Evolutionary conservation across 306 rosid species (phyloP), one percentile per base, ranked within the genome.

Genomic region (Psophocarpus tetragonolobus): DNA sequence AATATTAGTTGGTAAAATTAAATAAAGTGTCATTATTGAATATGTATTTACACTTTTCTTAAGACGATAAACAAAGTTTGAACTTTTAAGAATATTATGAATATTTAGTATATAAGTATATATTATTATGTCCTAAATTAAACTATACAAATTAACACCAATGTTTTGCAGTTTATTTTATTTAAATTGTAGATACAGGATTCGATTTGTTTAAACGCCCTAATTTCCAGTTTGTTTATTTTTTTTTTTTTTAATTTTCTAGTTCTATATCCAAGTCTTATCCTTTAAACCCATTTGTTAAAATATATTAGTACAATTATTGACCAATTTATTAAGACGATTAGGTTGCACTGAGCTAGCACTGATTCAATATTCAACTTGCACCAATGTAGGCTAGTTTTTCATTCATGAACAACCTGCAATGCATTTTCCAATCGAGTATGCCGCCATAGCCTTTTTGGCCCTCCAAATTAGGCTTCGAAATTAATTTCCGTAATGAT

Each of bases 321-420:
- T 21, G 42, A 69, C 10, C 32, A 60, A 45, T 44, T 23, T 33
- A 61, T 15, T 35, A 23, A 24, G 66, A 69, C 0, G 60, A 39
- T 54, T 21, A 53, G 67, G 61, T 70, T 45, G 13, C 15, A 3
- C 50, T 41, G 41, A 50, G 57, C 54, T 17, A 20, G 33, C 35
- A n/a, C 30, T 18, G 60, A 39, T 54, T 14, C 65, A 53, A 68
- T 26, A n/a, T 62, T 62, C 65, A 51, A 67, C 24, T 63, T 63
- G 39, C 53, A 14, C 20, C 36, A 26, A 26, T 38, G 60, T 53
- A 53, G 60, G 3, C 15, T 57, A n/a, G 17, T 36, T 17, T 53
- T 73, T 23, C 29, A 47, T 68, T 58, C 15, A 18, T 23, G 47
- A 82, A 51, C 60, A 45, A 14, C 10, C 35, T 58, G 56, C 30